These are phyloP conservation scores for Wickerhamiella spandovensis DNA, from an alignment of 805 yeast genomes.

Conservation along the genomic window DNA sequence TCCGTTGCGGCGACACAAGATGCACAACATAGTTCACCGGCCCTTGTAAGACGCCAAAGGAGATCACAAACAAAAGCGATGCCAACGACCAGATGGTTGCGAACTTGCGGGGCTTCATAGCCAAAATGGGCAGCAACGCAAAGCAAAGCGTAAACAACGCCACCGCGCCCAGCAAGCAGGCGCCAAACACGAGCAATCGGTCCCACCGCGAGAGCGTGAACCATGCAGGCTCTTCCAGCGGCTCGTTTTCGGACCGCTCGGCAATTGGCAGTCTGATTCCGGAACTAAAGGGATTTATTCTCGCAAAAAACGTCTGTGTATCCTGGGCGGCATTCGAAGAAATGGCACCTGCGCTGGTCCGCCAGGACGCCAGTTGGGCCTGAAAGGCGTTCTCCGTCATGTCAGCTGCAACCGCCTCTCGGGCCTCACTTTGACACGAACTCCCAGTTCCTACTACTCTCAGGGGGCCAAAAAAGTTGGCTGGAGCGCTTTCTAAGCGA, in stretches of 20 bases:
- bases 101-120: slow-evolving; percentile 81
- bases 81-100: slow-evolving; percentile 84
- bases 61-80: slow-evolving; percentile 67
- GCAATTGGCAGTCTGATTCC: slow-evolving; percentile 18
- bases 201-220: slow-evolving; percentile 54
- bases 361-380: slow-evolving; percentile 24
- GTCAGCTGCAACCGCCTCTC: background rate
- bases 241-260: slow-evolving; percentile 17
- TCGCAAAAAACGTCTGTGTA: slow-evolving; percentile 16
- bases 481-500: no score
- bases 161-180: slow-evolving; percentile 63
- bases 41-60: slow-evolving; percentile 88
- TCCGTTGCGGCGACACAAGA: slow-evolving; percentile 57
- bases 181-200: slow-evolving; percentile 59
- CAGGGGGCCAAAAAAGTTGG: no score
- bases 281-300: slow-evolving; percentile 20
- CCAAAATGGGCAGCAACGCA: slow-evolving; percentile 76
- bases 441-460: no score
- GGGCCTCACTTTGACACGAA: no score
- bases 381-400: slow-evolving; percentile 22
- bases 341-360: slow-evolving; percentile 15
- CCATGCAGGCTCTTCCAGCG: slow-evolving; percentile 28
- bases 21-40: slow-evolving; percentile 71
- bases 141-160: slow-evolving; percentile 74
- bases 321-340: slow-evolving; percentile 15